phyloP scores from a whole-genome alignment of 306 rosid species.

The Lathyrus oleraceus region DNA sequence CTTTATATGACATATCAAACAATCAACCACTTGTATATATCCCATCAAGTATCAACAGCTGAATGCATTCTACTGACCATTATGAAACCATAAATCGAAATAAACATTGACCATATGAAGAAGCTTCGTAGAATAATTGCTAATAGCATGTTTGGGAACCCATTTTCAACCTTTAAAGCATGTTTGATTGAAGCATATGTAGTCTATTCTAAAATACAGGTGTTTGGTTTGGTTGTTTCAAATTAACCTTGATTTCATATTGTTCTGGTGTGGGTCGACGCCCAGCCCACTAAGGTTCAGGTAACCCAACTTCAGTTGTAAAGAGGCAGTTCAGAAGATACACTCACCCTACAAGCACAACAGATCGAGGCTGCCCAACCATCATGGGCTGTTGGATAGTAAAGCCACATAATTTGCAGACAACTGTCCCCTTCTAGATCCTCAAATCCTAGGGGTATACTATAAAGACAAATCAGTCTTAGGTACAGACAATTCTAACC shows the following conservation, averaged over 20 bases:
- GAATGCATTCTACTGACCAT: neutral
- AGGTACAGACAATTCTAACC: too few relatives aligned
- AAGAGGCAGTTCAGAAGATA: too few relatives aligned
- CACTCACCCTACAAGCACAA: too few relatives aligned
- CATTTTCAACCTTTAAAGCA: neutral
- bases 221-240: conserved; percentile 6
- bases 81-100: conserved; percentile 10
- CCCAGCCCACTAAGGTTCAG: too few relatives aligned
- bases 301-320: too few relatives aligned
- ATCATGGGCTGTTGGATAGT: too few relatives aligned
- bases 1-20: conserved; percentile 25
- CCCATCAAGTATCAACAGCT: neutral
- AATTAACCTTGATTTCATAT: neutral
- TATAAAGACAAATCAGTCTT: too few relatives aligned
- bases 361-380: too few relatives aligned
- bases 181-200: neutral
- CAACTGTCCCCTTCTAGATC: too few relatives aligned
- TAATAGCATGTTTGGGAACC: neutral
- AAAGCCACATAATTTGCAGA: too few relatives aligned
- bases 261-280: too few relatives aligned
- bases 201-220: neutral
- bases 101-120: neutral
- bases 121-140: conserved; percentile 9
- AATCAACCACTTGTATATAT: neutral
- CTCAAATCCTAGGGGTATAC: too few relatives aligned